Evolutionary conservation across 179 eudicot species (phyloP), one percentile per base, ranked within the genome.

Genomic region (Beta macrorhiza): DNA sequence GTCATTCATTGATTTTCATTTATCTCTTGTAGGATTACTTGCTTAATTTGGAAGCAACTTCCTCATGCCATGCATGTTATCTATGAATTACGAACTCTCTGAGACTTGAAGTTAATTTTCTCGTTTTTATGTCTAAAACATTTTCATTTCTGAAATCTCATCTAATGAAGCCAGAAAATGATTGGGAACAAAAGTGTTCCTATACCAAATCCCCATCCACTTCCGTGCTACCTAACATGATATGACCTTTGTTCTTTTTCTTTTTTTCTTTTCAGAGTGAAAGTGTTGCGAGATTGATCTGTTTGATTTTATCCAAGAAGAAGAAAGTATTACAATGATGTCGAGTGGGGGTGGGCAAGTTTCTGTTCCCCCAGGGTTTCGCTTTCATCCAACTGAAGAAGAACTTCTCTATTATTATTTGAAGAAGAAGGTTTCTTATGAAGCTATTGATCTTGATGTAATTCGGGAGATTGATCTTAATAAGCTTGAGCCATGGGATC

Each of bases 401-500:
- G 98, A 95, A 78, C 85, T 95, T 4, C 91, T 95, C n/a, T 93
- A 92, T 80, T 95, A 95, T 69, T 95, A 95, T 71, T 90, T 95
- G 78, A 89, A 89, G 86, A 95, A 95, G 84, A 95, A 95, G 89
- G 92, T 95, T 61, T 93, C 95, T 1, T 93, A 93, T 77, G 95
- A 95, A 90, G 87, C 98, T 74, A 93, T 95, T 58, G 98, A 93
- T 72, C 25, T 25, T 25, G 25, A 25, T 25, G 25, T 25, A 25
- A 25, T 25, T 25, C 25, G 25, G 25, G 25, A 25, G 87, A 91
- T 95, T 69, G 98, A 95, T 87, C 98, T 95, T 85, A 95, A 95
- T 87, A 95, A 87, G 85, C 93, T 95, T 63, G 98, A 95, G 87
- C 98, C 98, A 67, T 95, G 98, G 98, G 98, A 95, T 79, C 97